phyloP scores from a whole-genome alignment of 495 filamentous ascomycete genomes.

The Antarctomyces pellizariae region DNA sequence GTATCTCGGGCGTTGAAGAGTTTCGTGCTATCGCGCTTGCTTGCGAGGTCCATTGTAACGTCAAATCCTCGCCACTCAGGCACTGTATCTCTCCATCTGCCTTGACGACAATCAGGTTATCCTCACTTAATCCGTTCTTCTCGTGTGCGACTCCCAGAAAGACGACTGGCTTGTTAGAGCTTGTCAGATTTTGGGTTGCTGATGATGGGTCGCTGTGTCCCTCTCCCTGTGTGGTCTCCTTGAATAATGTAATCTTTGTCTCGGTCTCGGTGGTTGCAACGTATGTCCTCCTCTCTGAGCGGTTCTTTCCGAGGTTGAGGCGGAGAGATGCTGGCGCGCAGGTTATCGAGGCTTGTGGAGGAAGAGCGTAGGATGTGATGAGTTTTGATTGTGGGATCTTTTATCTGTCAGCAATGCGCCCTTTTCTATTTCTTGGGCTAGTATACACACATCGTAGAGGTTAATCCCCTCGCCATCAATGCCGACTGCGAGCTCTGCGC shows the following conservation, averaged over 20 bases:
- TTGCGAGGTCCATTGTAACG: slow-evolving; percentile 19
- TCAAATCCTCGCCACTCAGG: slow-evolving; percentile 13
- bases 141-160: too few species aligned
- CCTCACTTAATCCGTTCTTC: too few species aligned
- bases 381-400: slow-evolving; percentile 61
- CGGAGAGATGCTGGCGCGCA: slow-evolving; percentile 57
- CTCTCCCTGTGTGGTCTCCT: slow-evolving; percentile 18
- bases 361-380: slow-evolving; percentile 64
- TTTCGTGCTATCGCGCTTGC: slow-evolving; percentile 5
- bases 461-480: slow-evolving; percentile 82
- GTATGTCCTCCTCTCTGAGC: slow-evolving; percentile 52
- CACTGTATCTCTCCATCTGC: slow-evolving; percentile 24
- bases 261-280: slow-evolving; percentile 18
- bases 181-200: slow-evolving; percentile 4
- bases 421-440: not conserved
- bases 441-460: slow-evolving; percentile 62
- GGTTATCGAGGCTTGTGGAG: slow-evolving; percentile 56
- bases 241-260: slow-evolving; percentile 25
- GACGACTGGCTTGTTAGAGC: slow-evolving; percentile 5
- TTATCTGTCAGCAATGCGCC: slow-evolving; percentile 6
- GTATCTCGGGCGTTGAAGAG: slow-evolving; percentile 6
- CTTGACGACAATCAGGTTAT: slow-evolving; percentile 16
- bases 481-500: slow-evolving; percentile 58
- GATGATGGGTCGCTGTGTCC: slow-evolving; percentile 1
- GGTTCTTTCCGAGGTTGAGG: slow-evolving; percentile 26